These are phyloP conservation scores for Leccinum barrowsii DNA, from an alignment of 768 basidiomycete genomes.

Conservation along the genomic window DNA sequence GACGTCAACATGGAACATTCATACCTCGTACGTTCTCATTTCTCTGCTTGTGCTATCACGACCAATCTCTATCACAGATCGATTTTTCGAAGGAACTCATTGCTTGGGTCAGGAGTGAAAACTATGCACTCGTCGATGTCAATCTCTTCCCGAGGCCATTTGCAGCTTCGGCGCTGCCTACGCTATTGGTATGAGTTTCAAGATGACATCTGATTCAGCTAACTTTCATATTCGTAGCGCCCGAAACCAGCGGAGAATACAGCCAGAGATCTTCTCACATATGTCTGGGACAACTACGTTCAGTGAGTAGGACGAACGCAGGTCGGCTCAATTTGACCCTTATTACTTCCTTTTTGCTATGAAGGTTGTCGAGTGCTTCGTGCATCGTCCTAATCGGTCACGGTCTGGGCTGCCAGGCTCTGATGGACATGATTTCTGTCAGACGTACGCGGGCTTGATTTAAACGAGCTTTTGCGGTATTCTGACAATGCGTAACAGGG, in stretches of 20 bases:
- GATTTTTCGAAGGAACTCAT: slow-evolving; percentile 82
- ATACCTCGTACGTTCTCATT: slow-evolving; percentile 59
- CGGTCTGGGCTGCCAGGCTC: slow-evolving; percentile 73
- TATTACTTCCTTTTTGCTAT: neutral
- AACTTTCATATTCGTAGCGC: slow-evolving; percentile 28
- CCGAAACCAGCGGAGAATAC: slow-evolving; percentile 42
- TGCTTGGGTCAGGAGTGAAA: slow-evolving; percentile 64
- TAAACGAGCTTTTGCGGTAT: neutral
- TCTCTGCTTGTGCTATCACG: neutral
- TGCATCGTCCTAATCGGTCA: slow-evolving; percentile 83
- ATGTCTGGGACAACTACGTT: slow-evolving; percentile 96
- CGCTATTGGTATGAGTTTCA: slow-evolving; percentile 29
- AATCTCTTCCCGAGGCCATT: slow-evolving; percentile 73
- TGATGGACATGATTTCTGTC: slow-evolving; percentile 70
- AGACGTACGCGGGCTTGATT: slow-evolving; percentile 50
- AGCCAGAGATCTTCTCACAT: slow-evolving; percentile 61
- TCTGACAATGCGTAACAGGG: slow-evolving; percentile 29
- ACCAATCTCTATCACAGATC: slow-evolving; percentile 50
- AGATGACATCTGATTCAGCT: neutral
- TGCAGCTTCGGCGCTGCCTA: slow-evolving; percentile 23
- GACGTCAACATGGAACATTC: slow-evolving; percentile 78
- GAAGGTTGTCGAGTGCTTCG: slow-evolving; percentile 68
- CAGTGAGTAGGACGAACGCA: slow-evolving; percentile 51
- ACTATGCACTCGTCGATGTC: slow-evolving; percentile 79
- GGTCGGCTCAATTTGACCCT: neutral